Evolutionary conservation across 495 filamentous ascomycete genomes (phyloP).

Genomic region (Tuber aestivum): DNA sequence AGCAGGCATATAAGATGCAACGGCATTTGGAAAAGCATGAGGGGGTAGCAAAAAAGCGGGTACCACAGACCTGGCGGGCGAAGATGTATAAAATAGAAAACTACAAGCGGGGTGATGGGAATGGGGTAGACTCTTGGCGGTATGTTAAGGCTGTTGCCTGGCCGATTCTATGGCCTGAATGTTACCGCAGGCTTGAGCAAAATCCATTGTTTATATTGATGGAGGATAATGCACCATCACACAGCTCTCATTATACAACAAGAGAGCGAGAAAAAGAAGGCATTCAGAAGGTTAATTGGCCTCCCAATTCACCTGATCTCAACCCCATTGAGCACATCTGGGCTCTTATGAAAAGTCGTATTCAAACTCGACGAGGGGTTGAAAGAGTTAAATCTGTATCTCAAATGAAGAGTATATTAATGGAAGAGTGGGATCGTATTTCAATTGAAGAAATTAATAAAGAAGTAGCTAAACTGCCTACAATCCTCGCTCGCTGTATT

Average conservation of each 20-base stretch:
- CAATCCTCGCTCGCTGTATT: too few relatives aligned
- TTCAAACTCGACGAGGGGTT: too few relatives aligned
- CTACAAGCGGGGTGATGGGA: not conserved
- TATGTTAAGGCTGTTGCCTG: conserved; percentile 8
- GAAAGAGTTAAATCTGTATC: too few relatives aligned
- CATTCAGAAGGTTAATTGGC: conserved; percentile 15
- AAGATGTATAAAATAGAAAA: conserved; percentile 14
- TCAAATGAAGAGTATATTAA: too few relatives aligned
- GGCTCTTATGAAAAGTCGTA: not conserved
- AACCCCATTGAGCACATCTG: conserved; percentile 20
- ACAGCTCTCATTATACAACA: conserved; percentile 14
- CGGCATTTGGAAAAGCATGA: too few relatives aligned
- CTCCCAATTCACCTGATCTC: conserved; percentile 15
- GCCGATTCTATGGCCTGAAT: conserved; percentile 11
- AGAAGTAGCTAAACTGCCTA: too few relatives aligned
- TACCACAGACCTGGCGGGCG: not conserved
- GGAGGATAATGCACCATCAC: conserved; percentile 11
- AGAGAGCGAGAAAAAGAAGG: conserved; percentile 18
- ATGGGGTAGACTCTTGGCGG: conserved; percentile 2
- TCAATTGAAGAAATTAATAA: too few relatives aligned
- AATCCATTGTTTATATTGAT: conserved; percentile 15
- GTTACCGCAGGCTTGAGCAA: not conserved
- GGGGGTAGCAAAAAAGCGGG: too few relatives aligned
- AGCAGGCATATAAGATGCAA: too few relatives aligned
- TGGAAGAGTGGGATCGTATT: too few relatives aligned